Evolutionary conservation across 345 rosid genomes (phyloP).

Genomic region (Laguncularia racemosa): DNA sequence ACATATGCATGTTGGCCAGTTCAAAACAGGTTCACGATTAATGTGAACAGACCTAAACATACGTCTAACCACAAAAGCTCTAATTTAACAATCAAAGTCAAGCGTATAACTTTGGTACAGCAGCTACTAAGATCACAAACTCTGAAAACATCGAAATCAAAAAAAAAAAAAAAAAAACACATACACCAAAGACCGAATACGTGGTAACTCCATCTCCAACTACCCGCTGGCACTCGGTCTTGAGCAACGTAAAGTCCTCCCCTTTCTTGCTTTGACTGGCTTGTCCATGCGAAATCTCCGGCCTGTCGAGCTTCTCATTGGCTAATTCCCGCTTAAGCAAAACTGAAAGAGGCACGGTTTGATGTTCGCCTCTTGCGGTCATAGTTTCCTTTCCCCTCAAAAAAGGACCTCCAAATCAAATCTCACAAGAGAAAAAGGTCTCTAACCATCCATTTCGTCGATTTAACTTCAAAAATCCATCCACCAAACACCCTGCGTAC

Average conservation of each 20-base stretch:
- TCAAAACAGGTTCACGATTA: too few species aligned
- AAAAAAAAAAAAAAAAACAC: background rate
- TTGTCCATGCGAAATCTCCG: constrained; percentile 72
- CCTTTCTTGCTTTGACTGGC: constrained; percentile 96
- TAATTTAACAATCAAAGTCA: too few species aligned
- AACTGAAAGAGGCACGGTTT: constrained; percentile 83
- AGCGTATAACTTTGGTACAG: too few species aligned
- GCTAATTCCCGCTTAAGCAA: constrained; percentile 86
- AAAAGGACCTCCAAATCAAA: background rate
- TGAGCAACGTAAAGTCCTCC: constrained; percentile 71
- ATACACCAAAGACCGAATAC: constrained; percentile 83
- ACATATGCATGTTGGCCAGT: too few species aligned
- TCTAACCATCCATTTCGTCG: background rate
- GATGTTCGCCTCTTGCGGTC: constrained; percentile 63
- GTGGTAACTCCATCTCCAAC: constrained; percentile 79
- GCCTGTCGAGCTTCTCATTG: constrained; percentile 66
- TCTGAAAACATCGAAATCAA: too few species aligned
- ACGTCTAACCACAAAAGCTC: too few species aligned
- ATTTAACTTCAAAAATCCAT: background rate
- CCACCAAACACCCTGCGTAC: too few species aligned
- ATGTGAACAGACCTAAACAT: too few species aligned
- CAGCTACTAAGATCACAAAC: too few species aligned
- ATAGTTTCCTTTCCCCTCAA: constrained; percentile 18
- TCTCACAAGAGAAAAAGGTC: background rate
- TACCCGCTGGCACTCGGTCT: constrained; percentile 73